Percentiles rank a stretch among this genome's conserved stretches.
phyloP scores from a whole-genome alignment of 805 yeast genomes.

The Monosporozyma siamensis region DNA sequence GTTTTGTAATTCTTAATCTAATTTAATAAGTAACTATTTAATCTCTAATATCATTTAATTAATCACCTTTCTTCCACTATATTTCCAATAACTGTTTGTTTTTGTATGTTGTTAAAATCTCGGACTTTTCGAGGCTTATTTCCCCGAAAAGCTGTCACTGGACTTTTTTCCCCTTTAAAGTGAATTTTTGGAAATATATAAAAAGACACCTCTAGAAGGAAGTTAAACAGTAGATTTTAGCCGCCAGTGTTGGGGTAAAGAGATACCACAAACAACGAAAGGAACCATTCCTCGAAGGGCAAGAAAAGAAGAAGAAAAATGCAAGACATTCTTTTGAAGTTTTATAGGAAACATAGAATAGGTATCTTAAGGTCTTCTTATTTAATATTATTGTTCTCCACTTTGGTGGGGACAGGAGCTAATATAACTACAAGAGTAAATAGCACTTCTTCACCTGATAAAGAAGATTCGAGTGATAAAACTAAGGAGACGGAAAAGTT shows the following conservation, averaged over 20 bases:
- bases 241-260: neutral
- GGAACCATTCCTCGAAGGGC: too few relatives aligned
- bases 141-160: neutral
- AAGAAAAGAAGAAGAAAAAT: too few relatives aligned
- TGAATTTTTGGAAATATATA: neutral
- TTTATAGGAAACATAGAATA: slow-evolving; percentile 22
- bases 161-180: neutral
- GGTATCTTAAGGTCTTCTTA: slow-evolving; percentile 24
- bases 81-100: too few relatives aligned
- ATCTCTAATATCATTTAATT: too few relatives aligned
- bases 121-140: neutral
- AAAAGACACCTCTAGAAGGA: neutral
- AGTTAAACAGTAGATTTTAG: neutral
- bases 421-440: slow-evolving; percentile 8
- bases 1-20: too few relatives aligned
- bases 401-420: slow-evolving; percentile 13
- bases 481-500: slow-evolving; percentile 1
- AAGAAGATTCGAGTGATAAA: slow-evolving; percentile 6
- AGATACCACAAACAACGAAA: too few relatives aligned
- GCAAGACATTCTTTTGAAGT: slow-evolving; percentile 6
- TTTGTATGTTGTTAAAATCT: too few relatives aligned
- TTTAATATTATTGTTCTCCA: slow-evolving; percentile 19
- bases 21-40: too few relatives aligned
- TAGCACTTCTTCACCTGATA: slow-evolving; percentile 7
- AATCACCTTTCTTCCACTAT: too few relatives aligned